phyloP scores from a whole-genome alignment of 169 alveolate genomes.

The Plasmodium yoelii region DNA sequence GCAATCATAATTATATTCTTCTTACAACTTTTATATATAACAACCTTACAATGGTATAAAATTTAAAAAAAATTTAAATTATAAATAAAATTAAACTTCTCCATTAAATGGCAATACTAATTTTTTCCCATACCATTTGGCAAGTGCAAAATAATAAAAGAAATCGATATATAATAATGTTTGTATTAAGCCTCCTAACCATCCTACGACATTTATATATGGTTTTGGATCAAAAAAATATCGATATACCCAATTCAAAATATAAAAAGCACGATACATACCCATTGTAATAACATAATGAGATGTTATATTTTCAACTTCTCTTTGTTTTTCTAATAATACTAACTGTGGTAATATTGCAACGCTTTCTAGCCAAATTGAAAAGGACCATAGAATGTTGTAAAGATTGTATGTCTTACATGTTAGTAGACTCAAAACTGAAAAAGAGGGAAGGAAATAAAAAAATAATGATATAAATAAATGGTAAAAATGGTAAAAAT shows the following conservation, averaged over 20 bases:
- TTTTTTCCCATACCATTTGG: slow-evolving; percentile 92
- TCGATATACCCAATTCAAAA: slow-evolving; percentile 95
- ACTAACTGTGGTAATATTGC: slow-evolving; percentile 97
- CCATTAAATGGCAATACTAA: slow-evolving; percentile 89
- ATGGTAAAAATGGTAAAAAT: background rate
- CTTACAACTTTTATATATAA: no score
- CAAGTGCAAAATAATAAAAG: slow-evolving; percentile 94
- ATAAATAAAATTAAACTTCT: slow-evolving; percentile 73
- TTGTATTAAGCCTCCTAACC: slow-evolving; percentile 95
- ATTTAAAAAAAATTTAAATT: background rate
- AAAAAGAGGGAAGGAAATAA: background rate
- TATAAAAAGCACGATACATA: slow-evolving; percentile 93
- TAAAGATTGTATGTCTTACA: slow-evolving; percentile 78
- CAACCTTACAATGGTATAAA: no score
- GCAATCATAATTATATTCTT: no score
- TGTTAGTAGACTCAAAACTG: slow-evolving; percentile 80
- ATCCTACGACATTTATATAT: slow-evolving; percentile 89
- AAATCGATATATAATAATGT: slow-evolving; percentile 95
- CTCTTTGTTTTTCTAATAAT: slow-evolving; percentile 93
- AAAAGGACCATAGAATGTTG: slow-evolving; percentile 95
- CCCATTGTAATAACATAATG: slow-evolving; percentile 96
- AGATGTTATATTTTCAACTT: slow-evolving; percentile 96
- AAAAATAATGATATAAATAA: no score
- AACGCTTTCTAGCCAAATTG: slow-evolving; percentile 97
- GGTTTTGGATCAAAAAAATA: slow-evolving; percentile 88